phyloP scores from a whole-genome alignment of 2,329 filamentous ascomycete species.

The Monascus ruber region DNA sequence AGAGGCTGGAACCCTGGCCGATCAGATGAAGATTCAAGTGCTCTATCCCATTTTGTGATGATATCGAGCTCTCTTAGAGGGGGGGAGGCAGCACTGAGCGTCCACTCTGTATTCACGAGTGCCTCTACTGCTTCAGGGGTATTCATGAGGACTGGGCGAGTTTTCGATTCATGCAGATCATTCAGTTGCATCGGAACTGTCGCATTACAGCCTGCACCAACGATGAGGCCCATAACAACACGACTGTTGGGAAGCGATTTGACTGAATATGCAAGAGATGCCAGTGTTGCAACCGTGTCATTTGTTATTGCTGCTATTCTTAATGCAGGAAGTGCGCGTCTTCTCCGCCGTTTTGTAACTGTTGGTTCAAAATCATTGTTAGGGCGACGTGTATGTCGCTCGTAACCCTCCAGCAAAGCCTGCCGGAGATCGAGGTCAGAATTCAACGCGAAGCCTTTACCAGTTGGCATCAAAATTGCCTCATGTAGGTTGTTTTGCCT shows the following conservation, averaged over 20 bases:
- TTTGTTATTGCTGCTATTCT: constrained; percentile 63
- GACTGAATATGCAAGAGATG: constrained; percentile 63
- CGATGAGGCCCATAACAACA: constrained; percentile 64
- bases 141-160: constrained; percentile 35
- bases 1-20: constrained; percentile 63
- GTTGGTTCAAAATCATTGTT: constrained; percentile 9
- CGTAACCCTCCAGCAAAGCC: constrained; percentile 24
- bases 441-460: constrained; percentile 38
- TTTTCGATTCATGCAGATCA: constrained; percentile 50
- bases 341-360: too few species aligned
- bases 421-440: constrained; percentile 24
- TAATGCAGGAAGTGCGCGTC: constrained; percentile 45
- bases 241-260: constrained; percentile 46
- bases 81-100: constrained; percentile 56
- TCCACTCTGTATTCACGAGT: constrained; percentile 70
- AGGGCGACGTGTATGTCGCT: constrained; percentile 30
- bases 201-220: constrained; percentile 66
- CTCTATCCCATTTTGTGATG: constrained; percentile 56
- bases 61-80: constrained; percentile 51
- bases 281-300: constrained; percentile 64
- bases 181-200: constrained; percentile 57
- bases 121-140: constrained; percentile 44
- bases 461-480: constrained; percentile 41
- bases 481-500: constrained; percentile 39
- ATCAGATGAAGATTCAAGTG: constrained; percentile 52